Evolutionary conservation across 805 yeast species (phyloP).

Genomic region (Saccharomycopsis sp.): DNA sequence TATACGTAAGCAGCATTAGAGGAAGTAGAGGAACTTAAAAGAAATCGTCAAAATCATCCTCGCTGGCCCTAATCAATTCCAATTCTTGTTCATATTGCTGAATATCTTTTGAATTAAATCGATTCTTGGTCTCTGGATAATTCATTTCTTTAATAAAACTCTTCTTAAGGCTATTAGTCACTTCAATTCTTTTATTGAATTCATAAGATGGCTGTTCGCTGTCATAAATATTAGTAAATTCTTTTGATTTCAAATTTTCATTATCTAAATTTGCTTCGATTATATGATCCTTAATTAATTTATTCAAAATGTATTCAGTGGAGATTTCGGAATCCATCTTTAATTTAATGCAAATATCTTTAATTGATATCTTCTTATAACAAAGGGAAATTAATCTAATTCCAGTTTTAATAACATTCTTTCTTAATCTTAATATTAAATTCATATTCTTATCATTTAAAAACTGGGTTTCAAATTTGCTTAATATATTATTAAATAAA

Average conservation of each 20-base stretch:
- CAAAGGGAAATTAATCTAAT: conserved; percentile 87
- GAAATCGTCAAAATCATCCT: conserved; percentile 48
- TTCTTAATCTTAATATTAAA: conserved; percentile 82
- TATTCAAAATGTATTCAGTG: conserved; percentile 94
- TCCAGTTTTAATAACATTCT: conserved; percentile 97
- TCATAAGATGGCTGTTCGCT: conserved; percentile 81
- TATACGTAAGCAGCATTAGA: neutral
- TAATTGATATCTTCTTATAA: conserved; percentile 82
- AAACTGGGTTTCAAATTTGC: conserved; percentile 53
- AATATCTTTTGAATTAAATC: conserved; percentile 11
- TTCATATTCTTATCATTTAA: conserved; percentile 76
- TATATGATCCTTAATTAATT: conserved; percentile 95
- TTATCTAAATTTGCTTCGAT: conserved; percentile 93
- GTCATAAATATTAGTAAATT: conserved; percentile 77
- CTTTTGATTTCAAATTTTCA: conserved; percentile 83
- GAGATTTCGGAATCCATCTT: conserved; percentile 91
- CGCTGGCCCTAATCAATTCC: conserved; percentile 18
- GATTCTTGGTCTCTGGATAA: conserved; percentile 50
- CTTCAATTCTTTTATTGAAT: conserved; percentile 88
- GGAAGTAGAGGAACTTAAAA: conserved; percentile 9
- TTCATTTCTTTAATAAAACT: conserved; percentile 94
- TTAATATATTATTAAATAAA: conserved; percentile 65
- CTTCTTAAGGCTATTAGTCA: conserved; percentile 83
- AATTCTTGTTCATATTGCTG: conserved; percentile 19
- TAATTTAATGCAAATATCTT: conserved; percentile 88